Conservation (phyloP, 345 rosid species). For the Pelargonium nanum region DNA sequence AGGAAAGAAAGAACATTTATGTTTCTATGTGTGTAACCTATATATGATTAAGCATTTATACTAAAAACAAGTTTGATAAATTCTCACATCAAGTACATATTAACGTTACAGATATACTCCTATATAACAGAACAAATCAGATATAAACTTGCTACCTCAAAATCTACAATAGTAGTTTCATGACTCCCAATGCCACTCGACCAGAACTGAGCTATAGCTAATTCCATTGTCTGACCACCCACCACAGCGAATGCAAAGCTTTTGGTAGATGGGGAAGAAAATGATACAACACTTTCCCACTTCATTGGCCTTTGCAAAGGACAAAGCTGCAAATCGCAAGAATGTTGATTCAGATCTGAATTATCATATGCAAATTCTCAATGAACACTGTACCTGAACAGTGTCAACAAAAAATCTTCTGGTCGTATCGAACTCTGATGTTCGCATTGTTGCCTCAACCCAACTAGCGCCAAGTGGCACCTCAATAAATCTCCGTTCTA, state of each 20-base stretch:
- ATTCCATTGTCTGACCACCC: constrained; percentile 89
- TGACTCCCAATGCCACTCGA: constrained; percentile 94
- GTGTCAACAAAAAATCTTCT: constrained; percentile 77
- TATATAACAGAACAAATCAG: not conserved
- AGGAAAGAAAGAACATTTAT: no score
- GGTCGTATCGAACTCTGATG: constrained; percentile 80
- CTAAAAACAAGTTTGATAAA: no score
- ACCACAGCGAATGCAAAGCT: constrained; percentile 70
- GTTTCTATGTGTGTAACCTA: no score
- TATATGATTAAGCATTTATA: no score
- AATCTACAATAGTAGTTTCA: constrained; percentile 67
- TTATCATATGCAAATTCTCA: constrained; percentile 6
- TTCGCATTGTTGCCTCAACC: constrained; percentile 90
- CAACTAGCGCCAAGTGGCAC: constrained; percentile 85
- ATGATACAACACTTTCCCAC: constrained; percentile 67
- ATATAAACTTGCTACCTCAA: constrained; percentile 54
- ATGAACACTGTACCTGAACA: constrained; percentile 52
- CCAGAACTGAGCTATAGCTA: constrained; percentile 94
- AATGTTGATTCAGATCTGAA: constrained; percentile 20
- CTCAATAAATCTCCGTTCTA: constrained; percentile 81
- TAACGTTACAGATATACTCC: not conserved
- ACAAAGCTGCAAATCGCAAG: constrained; percentile 54
- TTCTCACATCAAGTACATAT: no score
- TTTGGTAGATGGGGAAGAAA: constrained; percentile 75
- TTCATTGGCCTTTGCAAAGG: constrained; percentile 85